Base-by-base conservation (phyloP, 2,329 filamentous ascomycete species). In the Ophiostoma montium region DNA sequence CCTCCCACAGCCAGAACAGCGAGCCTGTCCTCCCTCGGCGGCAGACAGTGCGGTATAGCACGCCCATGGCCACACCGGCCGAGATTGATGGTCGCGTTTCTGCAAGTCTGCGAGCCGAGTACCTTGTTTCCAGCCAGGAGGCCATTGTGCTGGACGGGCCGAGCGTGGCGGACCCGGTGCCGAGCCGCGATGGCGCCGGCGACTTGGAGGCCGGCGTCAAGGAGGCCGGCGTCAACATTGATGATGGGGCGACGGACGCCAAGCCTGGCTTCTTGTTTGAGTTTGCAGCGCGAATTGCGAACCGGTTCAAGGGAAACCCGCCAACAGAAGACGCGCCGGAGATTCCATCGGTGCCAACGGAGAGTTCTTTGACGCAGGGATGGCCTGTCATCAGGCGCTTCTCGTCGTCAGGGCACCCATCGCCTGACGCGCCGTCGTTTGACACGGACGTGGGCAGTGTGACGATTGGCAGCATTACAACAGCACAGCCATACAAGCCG, bases 371-470 rank as follows among this genome's bases (percentile, higher is more conserved):
- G 23, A 18, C 23, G 13, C 39, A 8, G 21, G 39, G 39, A 23
- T 42, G 39, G 39, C 10, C 39, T 30, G 15, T n/a, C 16, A 41
- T 16, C 45, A n/a, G 45, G 27, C 39, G 39, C 10, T 46, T 43
- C 41, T 48, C 41, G 19, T 35, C 49, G 5, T 15, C 31, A 6
- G 44, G 23, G 10, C 35, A 47, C 30, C 52, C 49, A 11, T 53
- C 52, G 18, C 46, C 48, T 2, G 47, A 48, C 15, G 47, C 49
- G 3, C 39, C 52, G 4, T 56, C 55, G 4, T 39, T 55, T 11
- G 50, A 54, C 19, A 53, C 53, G 10, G 55, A 56, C 8, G 15
- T 54, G 1, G 53, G 55, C 18, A 56, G 53, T 27, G 50, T 56
- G 27, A 48, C 47, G 3, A 46, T 55, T 44, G 50, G 50, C 23